Conservation (phyloP, 2,329 filamentous ascomycete species). For the Diaporthe nobilis region DNA sequence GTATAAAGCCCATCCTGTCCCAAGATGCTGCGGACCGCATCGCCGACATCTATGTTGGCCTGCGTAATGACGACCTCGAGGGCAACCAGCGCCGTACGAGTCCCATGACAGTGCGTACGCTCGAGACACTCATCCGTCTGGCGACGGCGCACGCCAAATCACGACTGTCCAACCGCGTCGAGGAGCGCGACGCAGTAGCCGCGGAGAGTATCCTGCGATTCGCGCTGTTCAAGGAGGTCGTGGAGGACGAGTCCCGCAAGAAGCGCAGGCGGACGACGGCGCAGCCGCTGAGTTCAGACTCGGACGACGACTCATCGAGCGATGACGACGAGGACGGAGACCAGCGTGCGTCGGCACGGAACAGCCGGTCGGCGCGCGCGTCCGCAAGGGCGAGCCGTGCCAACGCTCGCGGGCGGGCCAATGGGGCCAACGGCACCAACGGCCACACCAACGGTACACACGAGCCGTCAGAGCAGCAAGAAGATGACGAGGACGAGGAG, state of each 20-base stretch:
- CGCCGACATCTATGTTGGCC: slow-evolving; percentile 88
- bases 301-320: slow-evolving; percentile 69
- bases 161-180: slow-evolving; percentile 87
- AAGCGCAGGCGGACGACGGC: slow-evolving; percentile 78
- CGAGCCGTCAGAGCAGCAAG: slow-evolving; percentile 59
- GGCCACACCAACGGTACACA: slow-evolving; percentile 44
- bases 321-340: slow-evolving; percentile 70
- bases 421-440: slow-evolving; percentile 47
- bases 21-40: slow-evolving; percentile 94
- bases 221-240: slow-evolving; percentile 96
- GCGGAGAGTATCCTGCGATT: slow-evolving; percentile 94
- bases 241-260: slow-evolving; percentile 84
- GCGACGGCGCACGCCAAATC: slow-evolving; percentile 96
- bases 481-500: slow-evolving; percentile 63
- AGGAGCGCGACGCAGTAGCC: slow-evolving; percentile 88
- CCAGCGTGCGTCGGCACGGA: slow-evolving; percentile 53
- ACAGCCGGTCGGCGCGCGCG: slow-evolving; percentile 48
- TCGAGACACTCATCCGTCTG: slow-evolving; percentile 98
- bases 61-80: slow-evolving; percentile 96
- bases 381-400: slow-evolving; percentile 51
- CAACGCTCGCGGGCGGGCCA: slow-evolving; percentile 45
- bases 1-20: slow-evolving; percentile 90
- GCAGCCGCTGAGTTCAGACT: slow-evolving; percentile 69
- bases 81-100: slow-evolving; percentile 94
- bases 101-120: slow-evolving; percentile 95